Conservation (phyloP, 2,329 filamentous ascomycete genomes). For the Trichoderma sp. region DNA sequence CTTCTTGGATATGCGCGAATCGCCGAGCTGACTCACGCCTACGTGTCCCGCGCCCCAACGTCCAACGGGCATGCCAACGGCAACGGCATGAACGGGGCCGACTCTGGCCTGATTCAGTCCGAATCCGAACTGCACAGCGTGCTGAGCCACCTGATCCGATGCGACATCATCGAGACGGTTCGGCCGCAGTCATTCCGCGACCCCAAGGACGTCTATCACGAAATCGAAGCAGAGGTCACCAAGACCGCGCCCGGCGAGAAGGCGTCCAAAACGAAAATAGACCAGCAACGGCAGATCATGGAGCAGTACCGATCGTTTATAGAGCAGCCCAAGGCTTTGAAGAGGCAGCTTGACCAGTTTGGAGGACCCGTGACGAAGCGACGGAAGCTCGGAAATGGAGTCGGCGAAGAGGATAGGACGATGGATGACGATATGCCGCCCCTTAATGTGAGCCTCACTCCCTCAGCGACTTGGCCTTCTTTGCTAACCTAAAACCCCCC, state of each 20-base stretch:
- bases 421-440: constrained; percentile 46
- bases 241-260: constrained; percentile 50
- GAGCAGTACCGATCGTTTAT: constrained; percentile 57
- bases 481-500: constrained; percentile 35
- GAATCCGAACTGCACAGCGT: constrained; percentile 53
- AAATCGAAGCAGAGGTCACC: constrained; percentile 65
- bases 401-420: constrained; percentile 35
- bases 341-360: constrained; percentile 53
- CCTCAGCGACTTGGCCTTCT: background rate
- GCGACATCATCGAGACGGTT: constrained; percentile 70
- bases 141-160: constrained; percentile 59
- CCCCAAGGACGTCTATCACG: constrained; percentile 60
- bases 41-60: constrained; percentile 46
- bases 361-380: constrained; percentile 51
- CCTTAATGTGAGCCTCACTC: constrained; percentile 50
- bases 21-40: constrained; percentile 68
- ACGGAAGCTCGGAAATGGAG: constrained; percentile 57
- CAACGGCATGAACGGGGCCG: constrained; percentile 29
- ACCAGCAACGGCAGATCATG: constrained; percentile 60
- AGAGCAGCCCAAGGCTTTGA: constrained; percentile 54
- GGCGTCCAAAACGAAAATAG: constrained; percentile 63
- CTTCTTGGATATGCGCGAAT: constrained; percentile 76
- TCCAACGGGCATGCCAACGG: constrained; percentile 38
- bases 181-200: constrained; percentile 59
- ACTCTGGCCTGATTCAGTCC: constrained; percentile 46